Conservation (phyloP, 805 yeast species). For the Candida pseudoglaebosa region DNA sequence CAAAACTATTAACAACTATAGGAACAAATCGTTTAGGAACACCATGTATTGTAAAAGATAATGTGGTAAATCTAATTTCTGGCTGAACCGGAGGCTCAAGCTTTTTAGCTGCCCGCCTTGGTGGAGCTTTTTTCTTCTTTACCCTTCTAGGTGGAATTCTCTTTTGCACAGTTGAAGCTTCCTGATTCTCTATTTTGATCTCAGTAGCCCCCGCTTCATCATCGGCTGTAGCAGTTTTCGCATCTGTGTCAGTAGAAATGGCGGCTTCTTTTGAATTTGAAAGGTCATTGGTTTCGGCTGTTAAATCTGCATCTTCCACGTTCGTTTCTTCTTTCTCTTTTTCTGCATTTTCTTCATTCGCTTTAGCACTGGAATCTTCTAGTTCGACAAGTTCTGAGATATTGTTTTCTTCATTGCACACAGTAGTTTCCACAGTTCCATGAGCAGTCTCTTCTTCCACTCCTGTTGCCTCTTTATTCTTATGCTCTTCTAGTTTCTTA, state of each 20-base stretch:
- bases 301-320: slow-evolving; percentile 11
- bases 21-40: slow-evolving; percentile 65
- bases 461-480: slow-evolving; percentile 8
- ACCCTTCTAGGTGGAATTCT: slow-evolving; percentile 15
- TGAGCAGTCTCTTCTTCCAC: slow-evolving; percentile 11
- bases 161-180: slow-evolving; percentile 12
- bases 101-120: slow-evolving; percentile 15
- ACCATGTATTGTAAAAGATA: slow-evolving; percentile 62
- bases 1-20: slow-evolving; percentile 62
- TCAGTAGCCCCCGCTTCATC: slow-evolving; percentile 7
- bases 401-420: slow-evolving; percentile 25
- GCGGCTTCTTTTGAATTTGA: not conserved
- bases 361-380: slow-evolving; percentile 13
- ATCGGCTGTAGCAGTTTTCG: slow-evolving; percentile 9
- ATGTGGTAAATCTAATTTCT: slow-evolving; percentile 49
- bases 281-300: slow-evolving; percentile 5
- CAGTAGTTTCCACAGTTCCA: slow-evolving; percentile 20
- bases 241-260: not conserved
- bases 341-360: no score
- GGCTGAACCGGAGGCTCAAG: slow-evolving; percentile 41
- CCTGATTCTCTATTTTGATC: slow-evolving; percentile 9
- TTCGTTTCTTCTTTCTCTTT: slow-evolving; percentile 4
- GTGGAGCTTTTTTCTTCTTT: slow-evolving; percentile 13
- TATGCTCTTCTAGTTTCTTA: slow-evolving; percentile 23
- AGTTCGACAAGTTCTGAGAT: slow-evolving; percentile 17